phyloP scores from a whole-genome alignment of 2,329 filamentous ascomycete species.

The Cercospora sesami region DNA sequence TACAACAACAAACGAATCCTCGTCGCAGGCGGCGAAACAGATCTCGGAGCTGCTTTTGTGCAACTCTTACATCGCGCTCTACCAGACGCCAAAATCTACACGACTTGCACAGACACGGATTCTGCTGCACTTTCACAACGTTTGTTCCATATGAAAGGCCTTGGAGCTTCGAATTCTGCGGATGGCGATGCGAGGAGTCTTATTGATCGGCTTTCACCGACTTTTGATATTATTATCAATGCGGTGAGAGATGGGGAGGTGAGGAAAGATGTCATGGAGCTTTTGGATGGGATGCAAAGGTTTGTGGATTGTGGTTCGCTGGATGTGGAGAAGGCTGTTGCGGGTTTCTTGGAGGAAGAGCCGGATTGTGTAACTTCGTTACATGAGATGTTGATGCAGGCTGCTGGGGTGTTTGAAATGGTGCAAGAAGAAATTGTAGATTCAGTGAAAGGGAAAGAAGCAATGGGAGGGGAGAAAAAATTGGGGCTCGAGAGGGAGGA shows the following conservation, averaged over 20 bases:
- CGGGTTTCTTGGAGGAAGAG: constrained; percentile 11
- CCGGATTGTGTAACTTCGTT: constrained; percentile 18
- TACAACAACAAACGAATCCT: constrained; percentile 19
- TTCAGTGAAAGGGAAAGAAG: background rate
- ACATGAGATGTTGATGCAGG: constrained; percentile 18
- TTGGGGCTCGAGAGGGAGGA: constrained; percentile 1
- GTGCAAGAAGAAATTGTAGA: background rate
- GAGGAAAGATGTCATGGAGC: constrained; percentile 9
- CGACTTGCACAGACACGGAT: background rate
- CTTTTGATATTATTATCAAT: constrained; percentile 18
- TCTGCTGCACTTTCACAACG: background rate
- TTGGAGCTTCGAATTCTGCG: constrained; percentile 10
- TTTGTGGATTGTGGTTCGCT: constrained; percentile 11
- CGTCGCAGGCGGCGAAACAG: constrained; percentile 14
- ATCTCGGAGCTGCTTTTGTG: constrained; percentile 11
- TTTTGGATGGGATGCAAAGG: constrained; percentile 11
- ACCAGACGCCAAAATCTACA: constrained; percentile 8
- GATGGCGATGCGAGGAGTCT: constrained; percentile 3
- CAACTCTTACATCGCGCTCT: constrained; percentile 18
- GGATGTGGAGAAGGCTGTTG: constrained; percentile 15
- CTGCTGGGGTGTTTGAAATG: constrained; percentile 12
- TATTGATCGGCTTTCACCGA: constrained; percentile 5
- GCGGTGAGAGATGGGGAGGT: background rate
- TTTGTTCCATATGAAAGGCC: constrained; percentile 1
- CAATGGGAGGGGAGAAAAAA: background rate